A percentile compares a stretch with the other conserved stretches of the same genome.
Evolutionary conservation across 1,284 basidiomycete genomes (phyloP).

Genomic region (Vanrija humicola): DNA sequence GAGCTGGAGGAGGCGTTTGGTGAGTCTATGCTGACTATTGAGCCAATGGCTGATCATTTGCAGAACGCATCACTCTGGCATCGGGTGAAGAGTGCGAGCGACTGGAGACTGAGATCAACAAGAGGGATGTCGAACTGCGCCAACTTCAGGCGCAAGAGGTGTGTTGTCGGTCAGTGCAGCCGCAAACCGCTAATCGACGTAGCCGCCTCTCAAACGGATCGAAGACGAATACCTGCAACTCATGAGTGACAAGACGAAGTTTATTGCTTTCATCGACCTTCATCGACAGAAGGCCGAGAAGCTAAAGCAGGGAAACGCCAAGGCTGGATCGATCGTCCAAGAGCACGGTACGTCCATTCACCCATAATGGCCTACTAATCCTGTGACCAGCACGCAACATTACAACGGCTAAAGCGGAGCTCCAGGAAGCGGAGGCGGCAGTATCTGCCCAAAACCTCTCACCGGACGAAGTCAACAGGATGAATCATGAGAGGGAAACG

Average conservation of each 20-base stretch:
- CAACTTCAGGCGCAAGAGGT: constrained; percentile 42
- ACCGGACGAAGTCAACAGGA: constrained; percentile 75
- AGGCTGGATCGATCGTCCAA: constrained; percentile 25
- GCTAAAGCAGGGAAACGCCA: constrained; percentile 28
- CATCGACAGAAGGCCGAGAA: constrained; percentile 45
- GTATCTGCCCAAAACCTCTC: constrained; percentile 78
- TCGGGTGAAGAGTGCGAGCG: constrained; percentile 35
- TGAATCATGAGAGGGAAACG: constrained; percentile 78
- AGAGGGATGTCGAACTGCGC: constrained; percentile 30
- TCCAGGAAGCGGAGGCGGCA: constrained; percentile 59
- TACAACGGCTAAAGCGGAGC: constrained; percentile 50
- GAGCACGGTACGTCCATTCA: constrained; percentile 27
- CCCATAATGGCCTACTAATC: too few species aligned
- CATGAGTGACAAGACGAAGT: constrained; percentile 46
- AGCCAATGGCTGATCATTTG: neutral
- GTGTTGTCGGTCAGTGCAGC: constrained; percentile 1
- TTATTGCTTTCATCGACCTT: constrained; percentile 41
- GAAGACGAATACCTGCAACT: constrained; percentile 43
- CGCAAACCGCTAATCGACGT: neutral
- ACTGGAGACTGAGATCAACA: constrained; percentile 30
- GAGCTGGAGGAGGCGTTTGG: constrained; percentile 70
- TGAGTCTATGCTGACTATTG: constrained; percentile 15
- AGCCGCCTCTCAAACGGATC: constrained; percentile 41
- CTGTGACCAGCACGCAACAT: constrained; percentile 4
- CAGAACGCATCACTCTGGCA: constrained; percentile 33